phyloP scores from a whole-genome alignment of 2,329 filamentous ascomycete genomes.

The Colletotrichum euphorbiae region DNA sequence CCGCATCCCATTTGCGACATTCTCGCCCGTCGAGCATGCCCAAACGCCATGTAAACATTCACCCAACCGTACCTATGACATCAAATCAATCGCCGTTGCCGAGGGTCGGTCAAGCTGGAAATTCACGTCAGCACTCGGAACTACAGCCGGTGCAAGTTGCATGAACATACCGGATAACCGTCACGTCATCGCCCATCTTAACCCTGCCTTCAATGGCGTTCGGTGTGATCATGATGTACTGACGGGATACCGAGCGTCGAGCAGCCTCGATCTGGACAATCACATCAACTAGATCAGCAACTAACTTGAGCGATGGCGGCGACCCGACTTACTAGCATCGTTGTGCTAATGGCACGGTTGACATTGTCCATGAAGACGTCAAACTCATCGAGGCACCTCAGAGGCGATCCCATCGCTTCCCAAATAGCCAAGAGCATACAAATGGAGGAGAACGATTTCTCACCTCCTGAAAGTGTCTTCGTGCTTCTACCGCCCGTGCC shows the following conservation, averaged over 20 bases:
- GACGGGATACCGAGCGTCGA: slow-evolving; percentile 85
- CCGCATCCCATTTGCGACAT: too few species aligned
- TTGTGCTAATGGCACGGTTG: slow-evolving; percentile 91
- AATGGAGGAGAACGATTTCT: slow-evolving; percentile 98
- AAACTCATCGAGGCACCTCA: slow-evolving; percentile 96
- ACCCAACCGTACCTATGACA: neutral
- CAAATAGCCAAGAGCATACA: slow-evolving; percentile 92
- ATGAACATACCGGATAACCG: slow-evolving; percentile 74
- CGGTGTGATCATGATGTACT: slow-evolving; percentile 97
- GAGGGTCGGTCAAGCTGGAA: slow-evolving; percentile 67
- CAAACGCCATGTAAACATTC: neutral
- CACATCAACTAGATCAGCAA: neutral
- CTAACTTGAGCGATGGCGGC: neutral
- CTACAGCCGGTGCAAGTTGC: neutral
- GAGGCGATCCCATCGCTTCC: slow-evolving; percentile 97
- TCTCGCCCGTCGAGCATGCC: neutral
- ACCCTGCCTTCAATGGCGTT: slow-evolving; percentile 78
- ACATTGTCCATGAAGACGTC: slow-evolving; percentile 99
- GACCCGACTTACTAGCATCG: slow-evolving; percentile 81
- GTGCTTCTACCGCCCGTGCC: slow-evolving; percentile 81
- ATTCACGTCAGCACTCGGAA: slow-evolving; percentile 43
- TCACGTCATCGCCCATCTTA: slow-evolving; percentile 75
- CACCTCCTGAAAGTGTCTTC: slow-evolving; percentile 92
- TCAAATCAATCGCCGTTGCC: slow-evolving; percentile 61
- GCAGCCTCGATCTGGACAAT: slow-evolving; percentile 78